phyloP scores from a whole-genome alignment of 768 basidiomycete genomes.

The Polyporus arcularius region DNA sequence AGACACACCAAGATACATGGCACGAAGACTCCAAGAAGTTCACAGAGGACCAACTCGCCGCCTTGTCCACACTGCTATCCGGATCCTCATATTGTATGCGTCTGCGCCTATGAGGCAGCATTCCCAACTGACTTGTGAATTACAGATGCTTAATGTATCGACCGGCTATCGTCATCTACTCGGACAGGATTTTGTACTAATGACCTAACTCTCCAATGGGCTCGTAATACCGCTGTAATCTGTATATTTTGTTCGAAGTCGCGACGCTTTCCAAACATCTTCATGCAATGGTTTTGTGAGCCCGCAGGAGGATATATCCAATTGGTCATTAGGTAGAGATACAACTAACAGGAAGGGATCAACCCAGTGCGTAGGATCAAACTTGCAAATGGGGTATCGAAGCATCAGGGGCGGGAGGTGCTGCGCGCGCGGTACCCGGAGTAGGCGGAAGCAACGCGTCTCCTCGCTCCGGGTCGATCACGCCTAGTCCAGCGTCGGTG shows the following conservation, averaged over 20 bases:
- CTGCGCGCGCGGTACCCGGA: constrained; percentile 8
- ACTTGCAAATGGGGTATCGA: constrained; percentile 21
- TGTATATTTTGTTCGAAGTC: neutral
- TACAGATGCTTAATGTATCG: constrained; percentile 15
- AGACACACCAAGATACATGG: constrained; percentile 88
- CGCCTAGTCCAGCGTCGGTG: constrained; percentile 51
- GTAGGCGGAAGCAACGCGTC: constrained; percentile 22
- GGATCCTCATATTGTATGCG: constrained; percentile 82
- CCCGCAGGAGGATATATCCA: neutral
- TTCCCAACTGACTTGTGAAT: neutral
- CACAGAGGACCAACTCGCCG: constrained; percentile 79
- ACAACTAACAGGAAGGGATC: constrained; percentile 12
- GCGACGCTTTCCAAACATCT: neutral
- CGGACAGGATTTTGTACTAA: constrained; percentile 3
- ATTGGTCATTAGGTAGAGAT: constrained; percentile 6
- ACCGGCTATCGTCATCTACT: neutral
- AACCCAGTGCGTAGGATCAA: neutral
- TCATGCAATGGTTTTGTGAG: neutral
- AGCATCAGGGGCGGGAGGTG: constrained; percentile 8
- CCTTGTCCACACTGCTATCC: constrained; percentile 80
- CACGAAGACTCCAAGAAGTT: constrained; percentile 87
- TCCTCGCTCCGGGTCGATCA: constrained; percentile 39
- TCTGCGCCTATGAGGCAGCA: neutral
- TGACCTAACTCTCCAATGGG: neutral
- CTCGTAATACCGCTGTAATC: neutral